Evolutionary conservation across 2,329 filamentous ascomycete genomes (phyloP), one percentile per base, ranked within the genome.

Genomic region (Ophiostoma piceae): DNA sequence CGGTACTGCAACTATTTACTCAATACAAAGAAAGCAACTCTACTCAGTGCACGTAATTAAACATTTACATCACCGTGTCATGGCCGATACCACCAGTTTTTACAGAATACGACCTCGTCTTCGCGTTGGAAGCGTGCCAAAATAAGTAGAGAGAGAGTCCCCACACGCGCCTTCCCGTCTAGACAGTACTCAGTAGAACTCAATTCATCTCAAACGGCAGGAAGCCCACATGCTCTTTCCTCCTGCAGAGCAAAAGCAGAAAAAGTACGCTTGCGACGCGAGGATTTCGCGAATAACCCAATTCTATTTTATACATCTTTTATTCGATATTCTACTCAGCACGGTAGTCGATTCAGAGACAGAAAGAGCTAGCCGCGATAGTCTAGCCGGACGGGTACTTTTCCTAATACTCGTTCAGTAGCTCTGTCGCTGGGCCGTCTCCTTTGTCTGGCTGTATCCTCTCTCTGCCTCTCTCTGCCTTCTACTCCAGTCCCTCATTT

Each of bases 151-250:
- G 26, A 8, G 16, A 51, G 4, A 51, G 35, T 35, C 47, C 19
- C 70, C 70, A 43, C 39, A 26, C 71, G 69, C 67, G 69, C 69
- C 71, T 72, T 72, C 71, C 71, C 71, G 71, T 66, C n/a, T n/a
- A n/a, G n/a, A n/a, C n/a, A n/a, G n/a, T n/a, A n/a, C n/a, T 16
- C 19, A 39, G 19, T n/a, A 7, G 8, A 29, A 41, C 11, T n/a
- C 43, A 47, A 47, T n/a, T n/a, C 35, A 35, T 35, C 35, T 19
- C 43, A 47, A 47, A 47, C 43, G 19, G 43, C 43, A 47, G 19
- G 43, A 47, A 47, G 43, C 57, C 68, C 66, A 67, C 64, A 54
- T 60, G 67, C 47, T 69, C 29, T 41, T 14, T 41, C 12, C 26
- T 29, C 26, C 26, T 29, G 26, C 26, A 29, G 26, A 29, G 26